phyloP scores from a whole-genome alignment of 139 green algal genomes.

The Coelastrella sp. region DNA sequence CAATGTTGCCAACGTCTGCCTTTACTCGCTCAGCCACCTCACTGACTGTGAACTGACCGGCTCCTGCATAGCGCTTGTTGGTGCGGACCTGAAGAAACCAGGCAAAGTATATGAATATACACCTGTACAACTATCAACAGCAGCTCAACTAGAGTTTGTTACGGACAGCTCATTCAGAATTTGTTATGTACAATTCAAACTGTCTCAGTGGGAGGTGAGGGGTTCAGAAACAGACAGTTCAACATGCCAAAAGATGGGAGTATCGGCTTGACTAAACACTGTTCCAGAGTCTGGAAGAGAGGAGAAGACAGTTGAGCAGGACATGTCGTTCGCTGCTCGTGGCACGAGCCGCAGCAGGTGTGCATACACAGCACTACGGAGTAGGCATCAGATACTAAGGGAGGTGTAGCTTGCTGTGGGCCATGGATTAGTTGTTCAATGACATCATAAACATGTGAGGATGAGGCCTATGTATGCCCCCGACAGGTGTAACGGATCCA shows the following conservation, averaged over 20 bases:
- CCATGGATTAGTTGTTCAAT: not conserved
- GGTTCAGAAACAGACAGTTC: too few relatives aligned
- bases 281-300: too few relatives aligned
- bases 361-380: not conserved
- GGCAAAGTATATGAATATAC: not conserved
- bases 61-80: slow-evolving; percentile 98
- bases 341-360: not conserved
- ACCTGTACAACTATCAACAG: not conserved
- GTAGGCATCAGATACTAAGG: not conserved
- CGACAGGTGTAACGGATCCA: not conserved
- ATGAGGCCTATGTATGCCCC: too few relatives aligned
- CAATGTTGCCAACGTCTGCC: slow-evolving; percentile 91
- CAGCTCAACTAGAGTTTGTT: not conserved
- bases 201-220: too few relatives aligned
- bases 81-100: slow-evolving; percentile 67
- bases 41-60: slow-evolving; percentile 88
- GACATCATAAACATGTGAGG: too few relatives aligned
- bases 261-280: too few relatives aligned
- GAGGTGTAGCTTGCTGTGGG: not conserved
- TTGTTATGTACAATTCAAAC: too few relatives aligned
- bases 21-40: slow-evolving; percentile 88
- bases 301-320: too few relatives aligned
- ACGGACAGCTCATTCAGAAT: too few relatives aligned
- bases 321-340: not conserved
- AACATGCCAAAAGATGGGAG: too few relatives aligned